phyloP scores from a whole-genome alignment of 2,329 filamentous ascomycete genomes.

The Ceratocystis lukuohia region DNA sequence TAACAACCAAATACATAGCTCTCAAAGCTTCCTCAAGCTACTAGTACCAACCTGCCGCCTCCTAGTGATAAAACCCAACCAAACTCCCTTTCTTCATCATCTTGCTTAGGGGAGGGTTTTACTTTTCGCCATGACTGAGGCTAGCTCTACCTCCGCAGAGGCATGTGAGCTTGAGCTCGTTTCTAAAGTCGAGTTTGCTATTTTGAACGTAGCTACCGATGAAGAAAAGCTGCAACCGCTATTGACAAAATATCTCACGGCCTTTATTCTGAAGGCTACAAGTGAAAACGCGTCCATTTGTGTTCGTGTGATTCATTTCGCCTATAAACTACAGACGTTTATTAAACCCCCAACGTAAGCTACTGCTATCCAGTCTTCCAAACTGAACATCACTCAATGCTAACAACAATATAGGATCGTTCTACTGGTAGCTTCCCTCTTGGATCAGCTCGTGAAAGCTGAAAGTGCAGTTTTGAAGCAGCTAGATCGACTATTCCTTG shows the following conservation, averaged over 20 bases:
- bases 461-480: slow-evolving; percentile 65
- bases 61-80: background rate
- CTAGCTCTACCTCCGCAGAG: slow-evolving; percentile 31
- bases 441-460: slow-evolving; percentile 78
- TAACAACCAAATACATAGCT: too few relatives aligned
- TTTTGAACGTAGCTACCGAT: slow-evolving; percentile 63
- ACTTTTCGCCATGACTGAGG: slow-evolving; percentile 26
- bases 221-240: slow-evolving; percentile 70
- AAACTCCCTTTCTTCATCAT: too few relatives aligned
- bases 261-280: slow-evolving; percentile 71
- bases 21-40: too few relatives aligned
- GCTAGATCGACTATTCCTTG: slow-evolving; percentile 36
- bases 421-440: slow-evolving; percentile 67
- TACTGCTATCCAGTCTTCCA: background rate
- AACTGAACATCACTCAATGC: background rate
- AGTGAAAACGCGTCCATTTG: slow-evolving; percentile 71
- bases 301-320: slow-evolving; percentile 50
- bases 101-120: background rate
- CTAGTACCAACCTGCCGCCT: too few relatives aligned
- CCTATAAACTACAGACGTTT: slow-evolving; percentile 41
- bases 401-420: slow-evolving; percentile 41
- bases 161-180: slow-evolving; percentile 69
- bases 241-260: slow-evolving; percentile 64
- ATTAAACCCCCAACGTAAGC: slow-evolving; percentile 38
- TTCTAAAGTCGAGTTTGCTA: slow-evolving; percentile 72